Base-by-base conservation (phyloP, 78 protist genomes). In the Dictyostelium citrinum region DNA sequence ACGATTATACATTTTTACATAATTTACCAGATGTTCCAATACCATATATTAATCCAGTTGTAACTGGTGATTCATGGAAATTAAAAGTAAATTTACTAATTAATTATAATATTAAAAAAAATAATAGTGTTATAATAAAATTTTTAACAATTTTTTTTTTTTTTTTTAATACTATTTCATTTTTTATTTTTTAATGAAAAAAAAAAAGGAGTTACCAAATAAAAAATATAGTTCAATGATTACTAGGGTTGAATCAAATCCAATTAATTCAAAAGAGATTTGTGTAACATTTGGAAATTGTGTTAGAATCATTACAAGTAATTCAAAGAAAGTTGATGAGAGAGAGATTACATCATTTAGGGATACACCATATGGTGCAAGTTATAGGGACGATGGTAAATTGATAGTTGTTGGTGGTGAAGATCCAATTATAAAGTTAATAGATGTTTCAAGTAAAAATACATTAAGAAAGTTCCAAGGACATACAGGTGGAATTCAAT, bases 1-100 rank as follows among this genome's bases (percentile, higher is more conserved):
- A 83, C 24, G 78, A 70, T 16, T 85, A 85, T 75, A 85, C 91
- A 51, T 76, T 74, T 41, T 76, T 85, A 76, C 75, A 74, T 43
- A 64, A 85, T 12, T 60, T 85, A 76, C 91, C 91, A 49, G 83
- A 55, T 46, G 77, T 76, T 20, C 91, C 91, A 61, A 9, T 76
- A 27, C 84, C 91, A 58, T 85, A 39, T 43, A 39, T 85, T 9
- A 76, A 74, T 10, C 76, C 82, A 41, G 81, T 37, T 75, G 67
- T 45, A 9, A 46, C 67, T 29, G 27, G 33, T 29, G 71, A 74
- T 35, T 37, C 51, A 60, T 85, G 91, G 91, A 71, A 74, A 49
- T 39, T 85, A 37, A 85, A 85, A 77, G 82, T 77, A 77, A 74
- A 9, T 45, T 58, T n/a, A n/a, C n/a, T n/a, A 17, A 55, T 9